Evolutionary conservation across 805 yeast species (phyloP), one percentile per base, ranked within the genome.

Genomic region (Komagataella populi): DNA sequence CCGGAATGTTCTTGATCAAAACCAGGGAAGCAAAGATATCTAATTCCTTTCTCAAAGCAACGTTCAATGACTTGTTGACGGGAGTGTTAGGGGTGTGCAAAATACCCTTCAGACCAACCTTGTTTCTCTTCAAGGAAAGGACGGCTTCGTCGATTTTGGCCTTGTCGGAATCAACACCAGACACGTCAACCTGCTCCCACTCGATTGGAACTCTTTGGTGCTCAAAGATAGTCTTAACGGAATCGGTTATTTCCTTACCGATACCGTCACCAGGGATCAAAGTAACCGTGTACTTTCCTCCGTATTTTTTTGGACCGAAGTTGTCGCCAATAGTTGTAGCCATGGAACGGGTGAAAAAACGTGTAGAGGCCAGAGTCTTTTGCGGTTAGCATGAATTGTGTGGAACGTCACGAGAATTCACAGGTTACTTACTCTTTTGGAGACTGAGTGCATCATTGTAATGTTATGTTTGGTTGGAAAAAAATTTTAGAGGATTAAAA

Each of bases 211-310:
- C 84, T 58, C 80, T 81, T 70, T 86, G 89, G 56, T 87, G 80
- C 65, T 82, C 78, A 77, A 91, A 91, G 66, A 91, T 86, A 59
- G 87, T 80, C 69, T 85, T 83, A 55, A 91, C 99, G 23, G 97
- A 85, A 68, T 86, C 91, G 54, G 98, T 84, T 66, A 90, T 87
- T 74, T 90, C 96, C 65, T 83, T 84, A 70, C 99, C 99, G 59
- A 90, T 85, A 79, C 98, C 98, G 67, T 91, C 99, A 71, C 99
- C 96, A 54, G 98, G 98, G 60, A 91, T 84, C 67, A 91, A 77
- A 49, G 99, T 91, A 53, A 93, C 96, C 50, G 91, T 86, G 77
- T 80, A 90, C 67, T 83, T 83, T 56, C 96, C 96, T 60, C 98
- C 98, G 72, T 87, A 89, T 71, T 87, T 85, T 74, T 87, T 87